Evolutionary conservation across 139 green algal genomes (phyloP), one percentile per base, ranked within the genome.

Genomic region (Haematococcus lacustris): DNA sequence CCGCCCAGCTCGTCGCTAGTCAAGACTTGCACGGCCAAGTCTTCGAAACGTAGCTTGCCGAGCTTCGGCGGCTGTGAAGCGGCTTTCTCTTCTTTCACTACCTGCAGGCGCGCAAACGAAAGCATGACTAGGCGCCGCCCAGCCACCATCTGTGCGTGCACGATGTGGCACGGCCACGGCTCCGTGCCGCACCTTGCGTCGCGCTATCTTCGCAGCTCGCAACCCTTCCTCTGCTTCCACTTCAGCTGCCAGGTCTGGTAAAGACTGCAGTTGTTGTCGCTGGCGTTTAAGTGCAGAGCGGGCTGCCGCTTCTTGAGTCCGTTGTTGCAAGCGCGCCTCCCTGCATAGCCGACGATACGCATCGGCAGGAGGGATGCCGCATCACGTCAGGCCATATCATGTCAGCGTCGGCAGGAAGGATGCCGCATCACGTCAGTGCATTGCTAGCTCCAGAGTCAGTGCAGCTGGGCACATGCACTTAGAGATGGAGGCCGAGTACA

Each of bases 41-140:
- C 50, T 67, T 89, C 73, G 69, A 88, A 96, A n/a, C 71, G 78
- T 25, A 84, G 76, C 72, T 86, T 88, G 60, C 86, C 87, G 47
- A 97, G 80, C 25, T 79, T 75, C 30, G 85, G 84, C 1, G 90
- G 90, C 73, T 74, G 39, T 17, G 38, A 47, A 0, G 81, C 80
- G 6, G 78, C 76, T 28, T 80, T 80, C 81, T 94, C 89, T 53
- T 66, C 71, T 43, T 73, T 66, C 43, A 89, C 76, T 6, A 82
- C 38, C 76, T 81, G 68, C 69, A n/a, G n/a, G n/a, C n/a, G n/a
- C n/a, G n/a, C n/a, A n/a, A 63, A 33, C 5, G 43, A 57, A 34
- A 63, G 51, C 57, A 30, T 37, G 21, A 30, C 57, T 13, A 65
- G 26, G 32, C 57, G 26, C n/a, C n/a, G n/a, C n/a, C n/a, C n/a